Conservation (phyloP, 177 flowering plant genomes). For the Vitis hybrid region DNA sequence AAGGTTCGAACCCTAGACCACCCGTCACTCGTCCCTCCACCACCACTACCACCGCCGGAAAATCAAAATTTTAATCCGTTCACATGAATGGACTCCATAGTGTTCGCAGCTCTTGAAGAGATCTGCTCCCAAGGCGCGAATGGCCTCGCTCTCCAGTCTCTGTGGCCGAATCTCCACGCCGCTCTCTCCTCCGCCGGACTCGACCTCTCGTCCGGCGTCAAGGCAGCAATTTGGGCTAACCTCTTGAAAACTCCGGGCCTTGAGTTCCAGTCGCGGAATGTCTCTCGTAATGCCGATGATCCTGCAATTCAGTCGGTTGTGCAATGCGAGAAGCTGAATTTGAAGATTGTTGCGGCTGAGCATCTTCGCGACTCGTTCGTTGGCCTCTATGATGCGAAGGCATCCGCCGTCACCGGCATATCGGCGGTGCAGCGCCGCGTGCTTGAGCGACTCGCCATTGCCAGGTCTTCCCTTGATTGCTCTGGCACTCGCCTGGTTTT, state of each 20-base stretch:
- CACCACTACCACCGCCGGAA: no score
- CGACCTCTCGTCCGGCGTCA: slow-evolving; percentile 44
- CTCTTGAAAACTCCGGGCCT: slow-evolving; percentile 54
- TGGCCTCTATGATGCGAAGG: slow-evolving; percentile 63
- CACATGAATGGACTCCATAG: slow-evolving; percentile 57
- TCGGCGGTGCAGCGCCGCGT: slow-evolving; percentile 39
- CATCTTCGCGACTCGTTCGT: slow-evolving; percentile 61
- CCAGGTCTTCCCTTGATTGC: slow-evolving; percentile 41
- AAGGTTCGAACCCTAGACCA: no score
- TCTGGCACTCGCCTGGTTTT: no score
- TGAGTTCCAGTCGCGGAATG: slow-evolving; percentile 27
- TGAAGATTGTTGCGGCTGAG: slow-evolving; percentile 60
- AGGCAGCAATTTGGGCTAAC: slow-evolving; percentile 50
- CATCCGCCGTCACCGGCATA: slow-evolving; percentile 38
- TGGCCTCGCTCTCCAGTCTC: slow-evolving; percentile 48
- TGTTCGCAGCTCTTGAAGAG: slow-evolving; percentile 69
- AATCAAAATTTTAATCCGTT: no score
- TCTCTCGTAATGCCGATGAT: slow-evolving; percentile 18
- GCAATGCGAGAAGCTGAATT: slow-evolving; percentile 46
- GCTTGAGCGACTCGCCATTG: slow-evolving; percentile 67
- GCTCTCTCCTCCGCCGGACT: slow-evolving; percentile 40
- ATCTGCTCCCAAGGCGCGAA: slow-evolving; percentile 51
- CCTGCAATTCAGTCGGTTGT: slow-evolving; percentile 33
- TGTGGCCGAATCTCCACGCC: slow-evolving; percentile 51
- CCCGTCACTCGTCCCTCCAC: no score